These are phyloP conservation scores for Ophiostoma triangulosporum DNA, from an alignment of 2,329 filamentous ascomycete species.

Conservation along the genomic window DNA sequence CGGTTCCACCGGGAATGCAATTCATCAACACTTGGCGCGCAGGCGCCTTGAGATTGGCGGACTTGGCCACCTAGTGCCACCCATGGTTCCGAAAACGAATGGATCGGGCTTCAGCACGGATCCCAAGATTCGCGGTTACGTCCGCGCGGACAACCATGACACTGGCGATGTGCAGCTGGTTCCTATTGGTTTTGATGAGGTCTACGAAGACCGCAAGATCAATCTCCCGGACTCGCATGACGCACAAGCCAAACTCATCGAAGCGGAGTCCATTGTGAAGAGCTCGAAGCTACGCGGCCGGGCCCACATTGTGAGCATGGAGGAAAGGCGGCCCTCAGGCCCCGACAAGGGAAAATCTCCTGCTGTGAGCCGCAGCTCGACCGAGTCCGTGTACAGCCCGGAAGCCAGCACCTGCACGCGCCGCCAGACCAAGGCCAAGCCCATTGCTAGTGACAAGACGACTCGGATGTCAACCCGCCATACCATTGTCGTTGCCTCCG, in stretches of 20 bases:
- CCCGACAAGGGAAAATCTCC: too few species aligned
- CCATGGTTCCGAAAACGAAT: neutral
- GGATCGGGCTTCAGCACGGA: neutral
- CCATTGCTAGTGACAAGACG: too few species aligned
- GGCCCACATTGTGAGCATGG: too few species aligned
- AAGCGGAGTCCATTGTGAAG: neutral
- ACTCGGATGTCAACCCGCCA: too few species aligned
- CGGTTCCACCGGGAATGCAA: neutral
- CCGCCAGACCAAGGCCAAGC: neutral
- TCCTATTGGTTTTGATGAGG: neutral
- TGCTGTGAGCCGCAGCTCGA: too few species aligned
- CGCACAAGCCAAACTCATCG: neutral
- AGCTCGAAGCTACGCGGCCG: too few species aligned
- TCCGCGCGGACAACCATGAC: neutral
- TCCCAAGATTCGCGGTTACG: neutral
- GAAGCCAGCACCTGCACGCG: too few species aligned
- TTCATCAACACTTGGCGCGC: neutral
- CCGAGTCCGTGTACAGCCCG: too few species aligned
- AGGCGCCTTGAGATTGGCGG: neutral
- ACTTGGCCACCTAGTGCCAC: neutral
- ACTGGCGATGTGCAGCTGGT: neutral
- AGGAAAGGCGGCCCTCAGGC: too few species aligned
- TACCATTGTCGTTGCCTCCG: too few species aligned
- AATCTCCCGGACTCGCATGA: neutral
- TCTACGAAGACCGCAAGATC: neutral